A percentile compares a stretch with the other conserved stretches of the same genome.
Conservation (phyloP, 1,139 yeast species). For the Lodderomyces jiufengensis region DNA sequence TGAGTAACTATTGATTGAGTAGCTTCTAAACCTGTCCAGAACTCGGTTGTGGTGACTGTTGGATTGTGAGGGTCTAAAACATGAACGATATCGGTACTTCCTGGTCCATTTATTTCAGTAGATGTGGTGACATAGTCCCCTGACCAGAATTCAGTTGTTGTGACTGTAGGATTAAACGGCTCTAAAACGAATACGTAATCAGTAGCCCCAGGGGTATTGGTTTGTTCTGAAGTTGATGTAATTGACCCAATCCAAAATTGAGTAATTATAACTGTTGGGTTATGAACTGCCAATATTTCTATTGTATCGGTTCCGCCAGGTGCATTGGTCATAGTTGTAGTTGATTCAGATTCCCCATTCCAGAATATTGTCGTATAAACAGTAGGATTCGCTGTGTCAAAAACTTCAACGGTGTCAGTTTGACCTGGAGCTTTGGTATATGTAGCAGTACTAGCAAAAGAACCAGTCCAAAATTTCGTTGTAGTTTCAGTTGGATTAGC, state of each 20-base stretch:
- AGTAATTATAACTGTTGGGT: slow-evolving; percentile 8
- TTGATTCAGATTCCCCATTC: slow-evolving; percentile 12
- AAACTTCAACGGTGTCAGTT: slow-evolving; percentile 14
- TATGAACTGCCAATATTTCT: slow-evolving; percentile 16
- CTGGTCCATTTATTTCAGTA: too few relatives aligned
- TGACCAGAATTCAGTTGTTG: too few relatives aligned
- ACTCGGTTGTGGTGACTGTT: too few relatives aligned
- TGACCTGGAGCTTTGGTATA: slow-evolving; percentile 8
- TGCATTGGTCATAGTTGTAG: slow-evolving; percentile 7
- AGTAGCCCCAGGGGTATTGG: slow-evolving; percentile 13
- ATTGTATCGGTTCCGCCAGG: slow-evolving; percentile 18
- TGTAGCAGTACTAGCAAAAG: slow-evolving; percentile 13
- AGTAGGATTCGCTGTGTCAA: slow-evolving; percentile 14
- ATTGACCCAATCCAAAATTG: slow-evolving; percentile 1
- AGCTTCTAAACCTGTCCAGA: too few relatives aligned
- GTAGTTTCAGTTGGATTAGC: slow-evolving; percentile 5
- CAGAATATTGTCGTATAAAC: slow-evolving; percentile 8
- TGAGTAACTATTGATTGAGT: slow-evolving; percentile 8
- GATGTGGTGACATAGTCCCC: too few relatives aligned
- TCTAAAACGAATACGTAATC: slow-evolving; percentile 18
- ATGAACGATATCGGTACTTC: too few relatives aligned
- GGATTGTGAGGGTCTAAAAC: too few relatives aligned
- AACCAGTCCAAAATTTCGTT: slow-evolving; percentile 3
- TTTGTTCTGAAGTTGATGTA: slow-evolving; percentile 6
- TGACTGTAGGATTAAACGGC: slow-evolving; percentile 15